phyloP scores from a whole-genome alignment of 2,329 filamentous ascomycete genomes.

The Fusarium armeniacum region DNA sequence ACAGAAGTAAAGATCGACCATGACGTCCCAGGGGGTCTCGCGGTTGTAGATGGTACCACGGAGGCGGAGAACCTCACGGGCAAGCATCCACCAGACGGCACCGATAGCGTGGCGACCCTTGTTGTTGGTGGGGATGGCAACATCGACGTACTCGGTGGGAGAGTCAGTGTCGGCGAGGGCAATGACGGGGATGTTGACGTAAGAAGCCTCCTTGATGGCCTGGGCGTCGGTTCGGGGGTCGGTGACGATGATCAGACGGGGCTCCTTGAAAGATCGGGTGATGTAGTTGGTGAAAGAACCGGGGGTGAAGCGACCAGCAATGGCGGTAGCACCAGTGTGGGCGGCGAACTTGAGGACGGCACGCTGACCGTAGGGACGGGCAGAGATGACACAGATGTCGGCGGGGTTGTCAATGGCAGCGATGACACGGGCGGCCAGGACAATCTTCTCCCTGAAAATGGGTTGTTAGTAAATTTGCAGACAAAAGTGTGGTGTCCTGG shows the following conservation, averaged over 20 bases:
- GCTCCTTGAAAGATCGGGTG: constrained; percentile 99
- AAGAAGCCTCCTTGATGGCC: constrained; percentile 99
- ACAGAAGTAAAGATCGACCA: constrained; percentile 99
- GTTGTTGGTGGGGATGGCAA: constrained; percentile 99
- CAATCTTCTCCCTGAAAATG: constrained; percentile 92
- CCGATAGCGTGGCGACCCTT: constrained; percentile 99
- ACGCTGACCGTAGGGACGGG: constrained; percentile 99
- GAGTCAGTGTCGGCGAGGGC: constrained; percentile 99
- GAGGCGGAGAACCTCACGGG: constrained; percentile 99
- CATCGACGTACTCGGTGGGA: constrained; percentile 99
- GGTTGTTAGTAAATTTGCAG: constrained; percentile 38
- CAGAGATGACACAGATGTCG: constrained; percentile 99
- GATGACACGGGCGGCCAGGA: constrained; percentile 98
- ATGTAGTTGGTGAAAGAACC: constrained; percentile 99
- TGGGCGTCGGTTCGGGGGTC: constrained; percentile 99
- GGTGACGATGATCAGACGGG: constrained; percentile 98
- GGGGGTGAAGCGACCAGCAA: constrained; percentile 99
- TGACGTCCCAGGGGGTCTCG: constrained; percentile 98
- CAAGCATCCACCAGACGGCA: constrained; percentile 99
- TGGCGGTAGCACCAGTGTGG: constrained; percentile 97
- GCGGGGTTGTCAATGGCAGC: constrained; percentile 99
- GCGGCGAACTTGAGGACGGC: constrained; percentile 99
- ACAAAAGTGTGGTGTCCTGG: constrained; percentile 38
- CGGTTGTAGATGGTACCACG: constrained; percentile 96
- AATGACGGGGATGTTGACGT: constrained; percentile 99